A percentile compares a stretch with the other conserved stretches of the same genome.
Conservation (phyloP, 805 yeast species). For the Candida berthetii region DNA sequence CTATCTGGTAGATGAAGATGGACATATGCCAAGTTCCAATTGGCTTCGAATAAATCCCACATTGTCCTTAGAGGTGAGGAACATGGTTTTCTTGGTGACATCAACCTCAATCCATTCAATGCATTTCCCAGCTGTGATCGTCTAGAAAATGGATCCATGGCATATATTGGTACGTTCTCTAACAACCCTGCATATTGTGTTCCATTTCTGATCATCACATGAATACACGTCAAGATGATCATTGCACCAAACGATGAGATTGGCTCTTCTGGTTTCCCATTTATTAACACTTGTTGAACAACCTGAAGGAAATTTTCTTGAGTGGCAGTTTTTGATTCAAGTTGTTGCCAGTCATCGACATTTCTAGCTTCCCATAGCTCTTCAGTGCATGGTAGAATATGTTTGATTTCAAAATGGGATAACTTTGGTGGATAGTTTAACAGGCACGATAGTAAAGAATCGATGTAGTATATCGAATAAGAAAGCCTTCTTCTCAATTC, state of each 20-base stretch:
- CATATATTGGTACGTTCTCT: background rate
- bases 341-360: background rate
- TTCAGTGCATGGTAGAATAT: background rate
- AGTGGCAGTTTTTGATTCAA: background rate
- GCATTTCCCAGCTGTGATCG: background rate
- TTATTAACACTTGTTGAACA: background rate
- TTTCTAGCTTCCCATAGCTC: background rate
- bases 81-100: background rate
- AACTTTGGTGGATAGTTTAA: constrained; percentile 1
- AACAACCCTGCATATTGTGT: background rate
- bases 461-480: constrained; percentile 1
- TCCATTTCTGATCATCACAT: background rate
- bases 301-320: background rate
- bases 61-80: background rate
- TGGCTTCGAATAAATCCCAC: constrained; percentile 1
- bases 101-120: background rate
- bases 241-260: constrained; percentile 1
- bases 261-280: background rate
- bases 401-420: constrained; percentile 1
- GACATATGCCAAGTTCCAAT: background rate
- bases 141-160: background rate
- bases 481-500: background rate
- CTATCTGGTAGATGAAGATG: background rate
- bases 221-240: background rate
- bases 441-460: background rate